Evolutionary conservation across 345 rosid genomes (phyloP).

Genomic region (Pseudoturritis turrita): DNA sequence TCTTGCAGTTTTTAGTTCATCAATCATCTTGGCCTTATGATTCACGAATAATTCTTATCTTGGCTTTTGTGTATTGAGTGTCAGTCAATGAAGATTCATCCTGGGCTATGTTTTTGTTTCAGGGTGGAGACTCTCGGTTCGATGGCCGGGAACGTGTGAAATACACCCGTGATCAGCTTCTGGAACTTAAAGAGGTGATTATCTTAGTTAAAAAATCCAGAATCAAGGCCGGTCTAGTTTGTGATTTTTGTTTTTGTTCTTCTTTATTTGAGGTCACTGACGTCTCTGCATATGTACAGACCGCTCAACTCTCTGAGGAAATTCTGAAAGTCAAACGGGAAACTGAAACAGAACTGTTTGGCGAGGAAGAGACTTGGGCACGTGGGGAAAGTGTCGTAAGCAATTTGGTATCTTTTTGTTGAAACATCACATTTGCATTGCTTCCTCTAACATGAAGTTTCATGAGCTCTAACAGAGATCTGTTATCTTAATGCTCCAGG

Average conservation of each 20-base stretch:
- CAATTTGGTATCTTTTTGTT: conserved; percentile 16
- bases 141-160: conserved; percentile 58
- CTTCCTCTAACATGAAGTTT: background rate
- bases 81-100: background rate
- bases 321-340: conserved; percentile 60
- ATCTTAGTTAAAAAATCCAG: background rate
- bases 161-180: conserved; percentile 66
- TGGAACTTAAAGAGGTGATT: conserved; percentile 60
- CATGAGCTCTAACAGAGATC: conserved; percentile 3
- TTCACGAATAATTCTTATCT: background rate
- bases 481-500: conserved; percentile 11
- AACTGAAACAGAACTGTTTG: conserved; percentile 56
- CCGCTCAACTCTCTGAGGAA: conserved; percentile 45
- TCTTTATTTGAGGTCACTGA: background rate
- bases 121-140: conserved; percentile 44
- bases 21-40: background rate
- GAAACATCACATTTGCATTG: background rate
- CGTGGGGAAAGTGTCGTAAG: conserved; percentile 58
- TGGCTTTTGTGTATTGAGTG: background rate
- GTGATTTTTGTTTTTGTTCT: background rate
- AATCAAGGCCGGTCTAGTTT: background rate
- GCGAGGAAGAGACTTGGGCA: conserved; percentile 59
- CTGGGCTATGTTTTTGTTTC: conserved; percentile 5
- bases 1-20: background rate
- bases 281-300: conserved; percentile 27